A percentile compares a stretch with the other conserved stretches of the same genome.
phyloP scores from a whole-genome alignment of 1,139 yeast genomes.

The Hyphopichia burtonii region DNA sequence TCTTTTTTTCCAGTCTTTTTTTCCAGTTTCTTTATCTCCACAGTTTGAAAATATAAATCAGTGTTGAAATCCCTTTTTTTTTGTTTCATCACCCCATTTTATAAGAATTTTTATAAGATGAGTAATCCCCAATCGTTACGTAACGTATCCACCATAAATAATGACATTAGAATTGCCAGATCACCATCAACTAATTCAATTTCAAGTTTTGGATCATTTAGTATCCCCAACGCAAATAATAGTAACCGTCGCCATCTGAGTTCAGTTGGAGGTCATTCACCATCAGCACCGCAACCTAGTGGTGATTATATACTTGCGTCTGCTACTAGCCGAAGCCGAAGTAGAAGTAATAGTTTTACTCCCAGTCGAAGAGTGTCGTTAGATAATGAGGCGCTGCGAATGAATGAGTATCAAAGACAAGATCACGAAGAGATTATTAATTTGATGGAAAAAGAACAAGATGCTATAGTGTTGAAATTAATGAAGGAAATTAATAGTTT shows the following conservation, averaged over 20 bases:
- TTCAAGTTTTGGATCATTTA: background rate
- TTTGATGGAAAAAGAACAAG: constrained; percentile 69
- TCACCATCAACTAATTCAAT: background rate
- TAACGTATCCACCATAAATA: constrained; percentile 9
- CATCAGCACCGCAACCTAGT: background rate
- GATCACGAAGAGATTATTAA: constrained; percentile 52
- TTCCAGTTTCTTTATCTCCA: too few relatives aligned
- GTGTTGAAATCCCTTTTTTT: background rate
- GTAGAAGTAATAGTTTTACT: background rate
- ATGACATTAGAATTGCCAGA: constrained; percentile 9
- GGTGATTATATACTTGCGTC: constrained; percentile 5
- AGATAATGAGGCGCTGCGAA: constrained; percentile 4
- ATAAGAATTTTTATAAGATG: background rate
- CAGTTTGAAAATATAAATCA: too few relatives aligned
- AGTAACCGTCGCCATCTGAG: constrained; percentile 1
- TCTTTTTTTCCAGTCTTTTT: too few relatives aligned
- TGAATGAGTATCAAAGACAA: too few relatives aligned
- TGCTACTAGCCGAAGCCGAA: background rate
- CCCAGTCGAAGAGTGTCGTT: constrained; percentile 1
- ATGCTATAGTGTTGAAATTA: constrained; percentile 58
- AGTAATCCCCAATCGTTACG: constrained; percentile 1
- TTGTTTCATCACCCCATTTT: background rate
- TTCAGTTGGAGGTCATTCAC: background rate
- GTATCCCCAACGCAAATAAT: background rate
- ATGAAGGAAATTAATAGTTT: constrained; percentile 54